Evolutionary conservation across 225 moss, liverwort and hornwort species (phyloP).

Genomic region (Ulota crispa): DNA sequence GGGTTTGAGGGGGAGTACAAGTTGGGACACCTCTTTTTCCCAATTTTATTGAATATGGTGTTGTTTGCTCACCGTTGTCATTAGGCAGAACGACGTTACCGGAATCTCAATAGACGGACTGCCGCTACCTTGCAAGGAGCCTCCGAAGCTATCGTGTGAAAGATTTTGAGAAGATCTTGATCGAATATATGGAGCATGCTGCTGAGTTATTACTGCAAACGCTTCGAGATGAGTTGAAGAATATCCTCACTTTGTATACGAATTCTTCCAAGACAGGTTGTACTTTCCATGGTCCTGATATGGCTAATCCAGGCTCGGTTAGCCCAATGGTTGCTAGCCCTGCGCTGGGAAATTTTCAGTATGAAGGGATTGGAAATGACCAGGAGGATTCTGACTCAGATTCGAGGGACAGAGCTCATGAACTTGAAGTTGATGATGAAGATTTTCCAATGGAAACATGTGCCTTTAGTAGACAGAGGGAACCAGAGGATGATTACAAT

Average conservation of each 20-base stretch:
- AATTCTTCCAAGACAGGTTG: not conserved
- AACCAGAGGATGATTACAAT: constrained; percentile 20
- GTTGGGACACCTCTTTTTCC: too few relatives aligned
- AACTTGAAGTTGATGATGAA: not conserved
- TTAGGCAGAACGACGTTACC: constrained; percentile 30
- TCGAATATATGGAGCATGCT: constrained; percentile 16
- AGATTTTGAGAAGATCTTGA: constrained; percentile 10
- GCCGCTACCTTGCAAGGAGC: constrained; percentile 28
- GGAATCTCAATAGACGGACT: constrained; percentile 11
- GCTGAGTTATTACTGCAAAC: constrained; percentile 9
- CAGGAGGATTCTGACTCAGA: constrained; percentile 36
- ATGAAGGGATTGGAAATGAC: constrained; percentile 17
- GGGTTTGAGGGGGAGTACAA: too few relatives aligned
- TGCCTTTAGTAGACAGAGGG: constrained; percentile 14
- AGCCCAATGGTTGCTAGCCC: not conserved
- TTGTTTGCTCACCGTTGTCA: constrained; percentile 66
- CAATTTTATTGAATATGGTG: too few relatives aligned
- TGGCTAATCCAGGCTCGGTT: constrained; percentile 12
- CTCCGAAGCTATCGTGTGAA: constrained; percentile 23
- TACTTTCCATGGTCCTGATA: constrained; percentile 9
- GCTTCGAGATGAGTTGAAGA: constrained; percentile 13
- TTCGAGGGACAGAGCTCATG: constrained; percentile 9
- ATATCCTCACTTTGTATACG: not conserved
- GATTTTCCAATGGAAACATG: constrained; percentile 14
- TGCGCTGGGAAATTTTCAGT: not conserved